Conservation (phyloP, 2,329 filamentous ascomycete species). For the Cordyceps farinosa region DNA sequence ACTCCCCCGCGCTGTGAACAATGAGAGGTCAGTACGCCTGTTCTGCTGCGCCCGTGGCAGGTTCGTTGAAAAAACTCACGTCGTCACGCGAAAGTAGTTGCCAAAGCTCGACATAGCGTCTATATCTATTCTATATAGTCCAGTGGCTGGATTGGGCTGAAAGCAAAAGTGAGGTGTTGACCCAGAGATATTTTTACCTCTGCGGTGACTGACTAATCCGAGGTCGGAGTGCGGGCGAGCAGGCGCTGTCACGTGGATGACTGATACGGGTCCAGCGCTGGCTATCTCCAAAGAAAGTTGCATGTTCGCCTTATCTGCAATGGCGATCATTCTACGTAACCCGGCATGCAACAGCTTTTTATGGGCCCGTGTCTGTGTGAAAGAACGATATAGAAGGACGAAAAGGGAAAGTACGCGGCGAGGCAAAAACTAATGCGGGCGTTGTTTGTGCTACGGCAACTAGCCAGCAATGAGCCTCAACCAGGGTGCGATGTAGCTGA, state of each 20-base stretch:
- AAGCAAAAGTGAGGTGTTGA: slow-evolving; percentile 7
- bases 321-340: too few species aligned
- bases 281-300: neutral
- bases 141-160: neutral
- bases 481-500: too few species aligned
- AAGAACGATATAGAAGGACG: too few species aligned
- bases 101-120: slow-evolving; percentile 76
- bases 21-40: slow-evolving; percentile 14
- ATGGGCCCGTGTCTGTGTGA: too few species aligned
- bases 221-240: neutral
- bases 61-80: slow-evolving; percentile 49
- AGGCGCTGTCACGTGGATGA: neutral
- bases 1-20: slow-evolving; percentile 49
- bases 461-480: too few species aligned
- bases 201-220: slow-evolving; percentile 10
- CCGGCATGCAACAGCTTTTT: too few species aligned
- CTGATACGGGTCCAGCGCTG: neutral
- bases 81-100: slow-evolving; percentile 73
- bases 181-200: neutral
- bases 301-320: neutral
- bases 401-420: too few species aligned
- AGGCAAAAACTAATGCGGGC: too few species aligned
- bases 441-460: too few species aligned
- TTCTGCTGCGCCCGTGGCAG: neutral
- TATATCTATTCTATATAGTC: slow-evolving; percentile 17